phyloP scores from a whole-genome alignment of 192 early-diverging fungal genomes.

The Podila horticola region DNA sequence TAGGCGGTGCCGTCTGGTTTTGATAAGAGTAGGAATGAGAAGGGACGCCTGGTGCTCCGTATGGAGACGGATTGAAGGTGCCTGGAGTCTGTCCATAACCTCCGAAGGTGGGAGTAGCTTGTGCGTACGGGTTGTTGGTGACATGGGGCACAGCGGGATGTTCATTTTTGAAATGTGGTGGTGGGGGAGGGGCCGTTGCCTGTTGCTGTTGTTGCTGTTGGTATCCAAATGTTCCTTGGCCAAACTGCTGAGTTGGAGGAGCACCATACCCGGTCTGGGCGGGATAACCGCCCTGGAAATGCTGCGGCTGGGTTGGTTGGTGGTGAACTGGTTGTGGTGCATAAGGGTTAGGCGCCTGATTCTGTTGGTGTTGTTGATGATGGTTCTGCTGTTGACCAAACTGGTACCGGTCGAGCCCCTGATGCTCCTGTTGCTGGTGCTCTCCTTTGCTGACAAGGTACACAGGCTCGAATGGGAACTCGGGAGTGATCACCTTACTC shows the following conservation, averaged over 20 bases:
- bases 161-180: conserved; percentile 17
- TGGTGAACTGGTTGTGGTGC: conserved; percentile 3
- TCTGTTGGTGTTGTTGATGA: conserved; percentile 50
- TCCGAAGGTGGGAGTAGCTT: conserved; percentile 21
- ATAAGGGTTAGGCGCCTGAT: conserved; percentile 10
- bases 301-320: neutral
- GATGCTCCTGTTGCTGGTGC: conserved; percentile 34
- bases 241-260: conserved; percentile 11
- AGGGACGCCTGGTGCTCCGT: conserved; percentile 9
- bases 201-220: conserved; percentile 30
- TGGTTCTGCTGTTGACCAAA: conserved; percentile 26
- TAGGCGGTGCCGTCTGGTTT: conserved; percentile 27
- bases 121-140: conserved; percentile 49
- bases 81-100: conserved; percentile 14
- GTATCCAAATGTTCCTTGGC: conserved; percentile 32
- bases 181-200: conserved; percentile 31
- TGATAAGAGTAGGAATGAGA: conserved; percentile 25
- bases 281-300: conserved; percentile 6
- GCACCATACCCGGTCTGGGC: conserved; percentile 5
- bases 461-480: conserved; percentile 74
- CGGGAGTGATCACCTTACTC: conserved; percentile 54
- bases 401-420: conserved; percentile 20
- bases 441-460: conserved; percentile 61
- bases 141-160: conserved; percentile 20
- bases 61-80: neutral